Base-by-base conservation (phyloP, 179 eudicot genomes). In the Gypsophila paniculata region DNA sequence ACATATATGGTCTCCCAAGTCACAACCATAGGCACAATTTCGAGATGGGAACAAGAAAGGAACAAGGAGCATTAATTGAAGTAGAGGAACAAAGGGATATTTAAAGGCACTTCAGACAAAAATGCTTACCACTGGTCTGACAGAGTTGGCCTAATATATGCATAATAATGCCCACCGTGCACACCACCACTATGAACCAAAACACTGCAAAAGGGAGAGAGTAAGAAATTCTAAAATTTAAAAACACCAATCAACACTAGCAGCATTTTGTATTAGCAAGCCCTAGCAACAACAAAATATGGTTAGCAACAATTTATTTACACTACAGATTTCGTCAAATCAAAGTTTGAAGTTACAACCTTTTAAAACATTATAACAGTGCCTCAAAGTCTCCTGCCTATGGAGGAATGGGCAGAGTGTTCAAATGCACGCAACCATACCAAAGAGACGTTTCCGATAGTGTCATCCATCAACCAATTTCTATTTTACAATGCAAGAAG, bases 101-200 rank as follows among this genome's bases (percentile, higher is more conserved):
- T 34, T 6, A 8, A 29, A 25, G n/a, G 19, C 69, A 38, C 15
- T 38, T 15, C 4, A 58, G 58, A 65, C 9, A 29, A 15, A 18
- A 57, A 22, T n/a, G 64, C 86, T 70, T 71, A 89, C 96, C 96
- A 91, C 71, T 89, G 90, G 53, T 91, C 91, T 52, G 90, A 82
- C 22, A 91, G 84, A 25, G 90, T 91, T 55, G 96, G 96, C 79
- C 96, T 82, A 68, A 90, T 89, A 77, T 64, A 90, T 55, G 94
- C 94, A 82, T 87, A 90, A 75, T 90, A 90, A 71, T 91, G 96
- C 67, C 96, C 96, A 64, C 96, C 94, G 71, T 89, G 91, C 51
- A 87, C 91, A 58, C 91, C 96, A 17, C 96, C 96, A 72, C 96
- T 91, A 73, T 91, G 96, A 76, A 91, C 96, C 94, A 91, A 81